phyloP scores from a whole-genome alignment of 805 yeast genomes.

The Hanseniaspora vineae region DNA sequence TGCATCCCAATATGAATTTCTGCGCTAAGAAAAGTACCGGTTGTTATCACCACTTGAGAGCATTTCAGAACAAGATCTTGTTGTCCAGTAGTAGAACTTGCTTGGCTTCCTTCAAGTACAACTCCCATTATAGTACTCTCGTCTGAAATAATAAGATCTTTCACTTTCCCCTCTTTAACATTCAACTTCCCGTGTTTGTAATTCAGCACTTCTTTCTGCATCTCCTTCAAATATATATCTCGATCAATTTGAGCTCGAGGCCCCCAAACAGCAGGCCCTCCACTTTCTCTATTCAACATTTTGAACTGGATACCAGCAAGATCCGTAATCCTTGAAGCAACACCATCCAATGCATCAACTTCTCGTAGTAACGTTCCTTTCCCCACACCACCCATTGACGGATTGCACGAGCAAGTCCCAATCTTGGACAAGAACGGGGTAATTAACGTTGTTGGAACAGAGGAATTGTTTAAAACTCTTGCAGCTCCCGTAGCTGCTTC shows the following conservation, averaged over 20 bases:
- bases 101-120: no score
- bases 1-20: constrained; percentile 86
- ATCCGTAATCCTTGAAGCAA: constrained; percentile 77
- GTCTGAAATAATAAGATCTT: constrained; percentile 60
- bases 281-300: constrained; percentile 72
- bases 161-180: constrained; percentile 59
- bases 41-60: constrained; percentile 69
- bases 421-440: constrained; percentile 67
- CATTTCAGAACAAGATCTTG: constrained; percentile 38
- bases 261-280: constrained; percentile 95
- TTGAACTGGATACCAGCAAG: constrained; percentile 87
- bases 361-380: constrained; percentile 88
- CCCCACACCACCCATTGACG: constrained; percentile 97
- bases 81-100: constrained; percentile 17
- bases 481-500: constrained; percentile 95
- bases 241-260: constrained; percentile 96
- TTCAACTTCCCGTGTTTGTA: constrained; percentile 44
- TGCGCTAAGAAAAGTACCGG: constrained; percentile 91
- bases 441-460: constrained; percentile 32
- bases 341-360: constrained; percentile 94
- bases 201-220: constrained; percentile 53
- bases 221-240: constrained; percentile 56
- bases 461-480: constrained; percentile 58
- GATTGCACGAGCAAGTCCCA: constrained; percentile 95
- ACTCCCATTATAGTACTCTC: not conserved